A percentile compares a stretch with the other conserved stretches of the same genome.
phyloP scores from a whole-genome alignment of 2,329 filamentous ascomycete species.

The Aspergillus fischeri region DNA sequence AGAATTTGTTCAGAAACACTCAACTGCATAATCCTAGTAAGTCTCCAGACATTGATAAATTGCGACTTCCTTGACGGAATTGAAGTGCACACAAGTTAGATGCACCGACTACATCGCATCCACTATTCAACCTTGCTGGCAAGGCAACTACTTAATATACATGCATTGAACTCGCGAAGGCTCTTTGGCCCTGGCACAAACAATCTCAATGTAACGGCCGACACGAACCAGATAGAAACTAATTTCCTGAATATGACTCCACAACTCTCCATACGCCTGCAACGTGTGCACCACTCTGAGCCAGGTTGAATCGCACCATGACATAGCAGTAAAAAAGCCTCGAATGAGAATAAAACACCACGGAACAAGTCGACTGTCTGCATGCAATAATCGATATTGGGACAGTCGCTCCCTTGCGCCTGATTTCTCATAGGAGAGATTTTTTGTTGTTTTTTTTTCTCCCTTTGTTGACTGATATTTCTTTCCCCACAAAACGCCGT shows the following conservation, averaged over 20 bases:
- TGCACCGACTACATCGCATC: neutral
- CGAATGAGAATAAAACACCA: conserved; percentile 4
- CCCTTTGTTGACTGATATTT: neutral
- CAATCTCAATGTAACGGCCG: neutral
- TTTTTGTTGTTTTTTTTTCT: neutral
- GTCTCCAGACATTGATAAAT: neutral
- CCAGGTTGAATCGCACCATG: conserved; percentile 2
- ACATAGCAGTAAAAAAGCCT: conserved; percentile 2
- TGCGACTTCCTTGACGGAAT: neutral
- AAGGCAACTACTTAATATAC: conserved; percentile 1
- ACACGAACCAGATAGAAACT: neutral
- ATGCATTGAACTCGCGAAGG: neutral
- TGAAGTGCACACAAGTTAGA: neutral
- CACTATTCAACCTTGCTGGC: neutral
- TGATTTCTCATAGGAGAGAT: neutral
- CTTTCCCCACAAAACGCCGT: neutral
- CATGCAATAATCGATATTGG: neutral
- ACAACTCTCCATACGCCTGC: conserved; percentile 10
- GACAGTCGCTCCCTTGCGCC: neutral
- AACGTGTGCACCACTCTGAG: conserved; percentile 1
- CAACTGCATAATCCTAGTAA: neutral
- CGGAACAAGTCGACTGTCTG: neutral
- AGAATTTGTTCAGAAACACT: neutral
- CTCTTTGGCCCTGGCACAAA: neutral
- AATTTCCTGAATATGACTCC: conserved; percentile 9